These are phyloP conservation scores for Phaeoacremonium minimum DNA, from an alignment of 2,329 filamentous ascomycete species.

Conservation along the genomic window DNA sequence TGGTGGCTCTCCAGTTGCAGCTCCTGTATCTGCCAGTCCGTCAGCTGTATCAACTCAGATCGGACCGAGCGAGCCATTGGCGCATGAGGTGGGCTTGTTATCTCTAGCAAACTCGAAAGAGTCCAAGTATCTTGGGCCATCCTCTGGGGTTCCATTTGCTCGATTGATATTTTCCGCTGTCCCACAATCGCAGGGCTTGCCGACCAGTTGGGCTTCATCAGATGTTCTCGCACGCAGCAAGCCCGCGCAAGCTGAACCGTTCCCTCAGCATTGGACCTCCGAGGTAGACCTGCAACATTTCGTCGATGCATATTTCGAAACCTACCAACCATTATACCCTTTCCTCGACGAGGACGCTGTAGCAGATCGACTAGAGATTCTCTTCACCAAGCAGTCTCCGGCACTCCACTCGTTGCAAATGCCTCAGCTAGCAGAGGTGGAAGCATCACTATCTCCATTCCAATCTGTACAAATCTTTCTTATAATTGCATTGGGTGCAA, in stretches of 20 bases:
- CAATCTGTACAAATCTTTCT: conserved; percentile 17
- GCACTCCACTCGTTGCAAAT: conserved; percentile 11
- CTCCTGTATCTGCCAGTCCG: conserved; percentile 1
- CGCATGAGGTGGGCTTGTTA: conserved; percentile 18
- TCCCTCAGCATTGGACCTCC: conserved; percentile 8
- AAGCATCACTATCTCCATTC: conserved; percentile 9
- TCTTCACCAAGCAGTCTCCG: conserved; percentile 12
- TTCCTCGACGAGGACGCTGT: conserved; percentile 19
- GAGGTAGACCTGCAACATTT: conserved; percentile 13
- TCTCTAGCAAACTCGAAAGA: conserved; percentile 17
- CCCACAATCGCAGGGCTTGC: conserved; percentile 10
- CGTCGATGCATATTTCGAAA: conserved; percentile 19
- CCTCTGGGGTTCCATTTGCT: conserved; percentile 17
- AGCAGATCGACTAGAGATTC: conserved; percentile 14
- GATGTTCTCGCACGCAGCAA: too few species aligned
- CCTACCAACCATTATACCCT: conserved; percentile 17
- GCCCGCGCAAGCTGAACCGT: too few species aligned
- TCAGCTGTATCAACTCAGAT: conserved; percentile 12
- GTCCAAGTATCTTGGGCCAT: conserved; percentile 20
- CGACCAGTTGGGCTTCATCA: too few species aligned
- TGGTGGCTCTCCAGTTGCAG: too few species aligned
- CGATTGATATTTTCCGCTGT: conserved; percentile 17
- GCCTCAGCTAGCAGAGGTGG: conserved; percentile 13
- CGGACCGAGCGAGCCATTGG: conserved; percentile 11
- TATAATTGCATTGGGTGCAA: conserved; percentile 17